Conservation (phyloP, 805 yeast genomes). For the Candida anglica region DNA sequence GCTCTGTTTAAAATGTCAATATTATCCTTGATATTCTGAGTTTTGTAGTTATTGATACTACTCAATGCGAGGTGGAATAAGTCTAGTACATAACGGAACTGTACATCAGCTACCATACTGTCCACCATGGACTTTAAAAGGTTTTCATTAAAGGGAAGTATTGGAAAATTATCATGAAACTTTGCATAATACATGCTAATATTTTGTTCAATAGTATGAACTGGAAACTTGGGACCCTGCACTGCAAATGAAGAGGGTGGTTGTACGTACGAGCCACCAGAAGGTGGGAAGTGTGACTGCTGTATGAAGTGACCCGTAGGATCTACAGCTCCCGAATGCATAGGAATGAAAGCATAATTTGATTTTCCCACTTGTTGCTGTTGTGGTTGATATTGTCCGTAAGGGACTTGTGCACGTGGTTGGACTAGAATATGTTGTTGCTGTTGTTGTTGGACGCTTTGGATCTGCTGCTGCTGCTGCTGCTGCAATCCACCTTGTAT, state of each 20-base stretch:
- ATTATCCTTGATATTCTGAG: conserved; percentile 27
- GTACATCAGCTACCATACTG: conserved; percentile 18
- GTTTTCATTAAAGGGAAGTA: conserved; percentile 34
- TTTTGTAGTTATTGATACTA: conserved; percentile 34
- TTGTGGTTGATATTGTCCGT: conserved; percentile 12
- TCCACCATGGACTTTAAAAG: conserved; percentile 17
- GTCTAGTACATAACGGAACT: conserved; percentile 31
- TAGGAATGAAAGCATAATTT: neutral
- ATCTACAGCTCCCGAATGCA: neutral
- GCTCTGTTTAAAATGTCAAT: conserved; percentile 31
- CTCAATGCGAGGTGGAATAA: conserved; percentile 39
- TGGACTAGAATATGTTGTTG: conserved; percentile 2
- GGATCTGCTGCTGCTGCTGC: conserved; percentile 9
- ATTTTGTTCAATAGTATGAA: conserved; percentile 25
- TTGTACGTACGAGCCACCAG: conserved; percentile 3
- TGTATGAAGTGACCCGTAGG: conserved; percentile 4
- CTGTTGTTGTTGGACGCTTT: conserved; percentile 8
- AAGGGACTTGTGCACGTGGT: conserved; percentile 6
- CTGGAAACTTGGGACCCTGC: conserved; percentile 3
- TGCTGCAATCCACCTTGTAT: conserved; percentile 5
- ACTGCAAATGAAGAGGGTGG: neutral
- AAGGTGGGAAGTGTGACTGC: conserved; percentile 1
- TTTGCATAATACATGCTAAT: conserved; percentile 38
- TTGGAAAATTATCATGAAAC: conserved; percentile 43
- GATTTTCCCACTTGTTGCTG: neutral